phyloP scores from a whole-genome alignment of 306 rosid species.

The Prunus fruticosa region DNA sequence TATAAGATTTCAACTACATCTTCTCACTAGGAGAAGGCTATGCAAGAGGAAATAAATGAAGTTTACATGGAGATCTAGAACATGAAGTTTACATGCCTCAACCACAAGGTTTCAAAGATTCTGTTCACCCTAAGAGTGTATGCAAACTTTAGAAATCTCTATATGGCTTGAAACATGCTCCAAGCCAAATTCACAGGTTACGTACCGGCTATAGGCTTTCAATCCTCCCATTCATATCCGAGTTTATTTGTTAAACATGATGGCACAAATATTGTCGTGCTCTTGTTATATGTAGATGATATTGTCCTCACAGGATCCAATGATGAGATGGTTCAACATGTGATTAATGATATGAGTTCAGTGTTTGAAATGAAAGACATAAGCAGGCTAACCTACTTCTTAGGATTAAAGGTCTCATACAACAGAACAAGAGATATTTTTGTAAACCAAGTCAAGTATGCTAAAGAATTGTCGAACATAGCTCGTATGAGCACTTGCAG shows the following conservation, averaged over 20 bases:
- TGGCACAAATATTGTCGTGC: background rate
- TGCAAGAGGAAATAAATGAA: background rate
- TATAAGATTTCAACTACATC: no score
- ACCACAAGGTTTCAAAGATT: background rate
- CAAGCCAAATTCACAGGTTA: background rate
- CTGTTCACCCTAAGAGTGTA: background rate
- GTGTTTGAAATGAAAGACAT: background rate
- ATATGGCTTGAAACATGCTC: rapidly evolving
- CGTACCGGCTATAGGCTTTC: background rate
- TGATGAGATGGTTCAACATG: background rate
- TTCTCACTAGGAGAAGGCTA: no score
- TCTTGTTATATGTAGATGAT: background rate
- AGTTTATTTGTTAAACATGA: background rate
- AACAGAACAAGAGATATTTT: no score
- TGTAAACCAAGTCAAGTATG: background rate
- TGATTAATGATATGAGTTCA: background rate
- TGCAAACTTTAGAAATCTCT: background rate
- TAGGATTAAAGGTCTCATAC: no score
- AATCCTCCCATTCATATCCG: background rate
- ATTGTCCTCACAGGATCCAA: background rate
- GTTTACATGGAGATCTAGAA: background rate
- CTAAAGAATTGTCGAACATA: background rate
- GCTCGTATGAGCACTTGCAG: background rate
- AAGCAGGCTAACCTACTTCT: background rate
- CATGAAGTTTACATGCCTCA: background rate